Conservation (phyloP, 345 rosid genomes). For the Pelargonium nanum region DNA sequence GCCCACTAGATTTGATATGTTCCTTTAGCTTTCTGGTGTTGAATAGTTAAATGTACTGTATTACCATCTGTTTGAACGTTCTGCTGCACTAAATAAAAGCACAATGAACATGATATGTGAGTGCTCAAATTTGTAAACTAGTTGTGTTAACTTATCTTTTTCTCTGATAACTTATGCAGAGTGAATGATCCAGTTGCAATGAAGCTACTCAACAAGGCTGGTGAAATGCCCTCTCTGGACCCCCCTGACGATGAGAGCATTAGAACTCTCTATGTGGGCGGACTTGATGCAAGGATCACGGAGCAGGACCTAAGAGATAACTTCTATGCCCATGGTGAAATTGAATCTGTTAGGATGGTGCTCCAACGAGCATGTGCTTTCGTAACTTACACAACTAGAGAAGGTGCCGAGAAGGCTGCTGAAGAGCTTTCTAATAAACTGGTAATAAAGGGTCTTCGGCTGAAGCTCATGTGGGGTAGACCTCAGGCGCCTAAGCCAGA, state of each 20-base stretch:
- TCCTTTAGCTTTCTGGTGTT: no score
- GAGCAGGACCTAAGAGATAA: constrained; percentile 89
- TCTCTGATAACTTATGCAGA: constrained; percentile 26
- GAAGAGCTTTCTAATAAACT: constrained; percentile 82
- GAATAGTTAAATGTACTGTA: no score
- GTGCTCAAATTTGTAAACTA: no score
- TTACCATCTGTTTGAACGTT: no score
- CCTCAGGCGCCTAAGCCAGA: constrained; percentile 83
- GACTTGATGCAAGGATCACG: constrained; percentile 67
- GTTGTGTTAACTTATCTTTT: no score
- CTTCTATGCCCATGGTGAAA: constrained; percentile 86
- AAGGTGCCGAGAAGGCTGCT: constrained; percentile 95
- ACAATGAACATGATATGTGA: no score
- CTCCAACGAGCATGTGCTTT: constrained; percentile 87
- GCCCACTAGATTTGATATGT: no score
- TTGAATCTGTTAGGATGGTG: constrained; percentile 77
- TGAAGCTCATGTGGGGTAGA: constrained; percentile 93
- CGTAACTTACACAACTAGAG: constrained; percentile 86
- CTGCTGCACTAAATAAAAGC: no score
- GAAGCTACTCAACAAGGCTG: constrained; percentile 88
- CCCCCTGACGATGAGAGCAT: constrained; percentile 93
- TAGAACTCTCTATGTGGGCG: constrained; percentile 82
- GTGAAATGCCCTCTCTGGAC: constrained; percentile 91
- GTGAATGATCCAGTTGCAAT: constrained; percentile 90
- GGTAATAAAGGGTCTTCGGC: constrained; percentile 76